phyloP scores from a whole-genome alignment of 441 rosid genomes.

The Adansonia rubrostipa region DNA sequence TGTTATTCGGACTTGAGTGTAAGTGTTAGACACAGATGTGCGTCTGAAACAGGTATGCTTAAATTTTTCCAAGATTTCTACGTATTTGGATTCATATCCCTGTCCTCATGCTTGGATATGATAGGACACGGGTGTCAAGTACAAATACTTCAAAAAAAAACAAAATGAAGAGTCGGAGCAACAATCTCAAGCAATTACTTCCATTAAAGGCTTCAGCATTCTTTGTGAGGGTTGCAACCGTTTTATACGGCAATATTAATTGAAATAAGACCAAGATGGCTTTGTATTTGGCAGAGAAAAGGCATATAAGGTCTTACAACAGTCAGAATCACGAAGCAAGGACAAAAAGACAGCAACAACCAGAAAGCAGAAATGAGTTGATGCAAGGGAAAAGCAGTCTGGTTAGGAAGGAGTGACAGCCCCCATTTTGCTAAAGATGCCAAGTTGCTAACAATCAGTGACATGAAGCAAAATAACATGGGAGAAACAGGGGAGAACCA shows the following conservation, averaged over 20 bases:
- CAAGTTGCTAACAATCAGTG: background rate
- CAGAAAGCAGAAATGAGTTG: background rate
- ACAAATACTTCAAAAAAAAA: too few species aligned
- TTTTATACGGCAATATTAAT: background rate
- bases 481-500: background rate
- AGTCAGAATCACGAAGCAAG: background rate
- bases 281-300: background rate
- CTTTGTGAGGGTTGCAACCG: background rate
- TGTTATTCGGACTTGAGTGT: too few species aligned
- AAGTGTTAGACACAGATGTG: too few species aligned
- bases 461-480: background rate
- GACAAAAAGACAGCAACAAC: background rate
- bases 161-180: too few species aligned
- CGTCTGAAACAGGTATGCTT: too few species aligned
- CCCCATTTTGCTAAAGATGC: background rate
- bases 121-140: too few species aligned
- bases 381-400: conserved; percentile 3
- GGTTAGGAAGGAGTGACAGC: background rate
- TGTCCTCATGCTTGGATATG: too few species aligned
- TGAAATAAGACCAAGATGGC: background rate
- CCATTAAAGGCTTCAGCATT: background rate
- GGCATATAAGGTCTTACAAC: background rate
- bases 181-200: background rate
- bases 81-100: too few species aligned
- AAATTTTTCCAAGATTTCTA: too few species aligned